Evolutionary conservation across 163 green algal species (phyloP), one percentile per base, ranked within the genome.

Genomic region (Chlamydomonas reinhardtii): DNA sequence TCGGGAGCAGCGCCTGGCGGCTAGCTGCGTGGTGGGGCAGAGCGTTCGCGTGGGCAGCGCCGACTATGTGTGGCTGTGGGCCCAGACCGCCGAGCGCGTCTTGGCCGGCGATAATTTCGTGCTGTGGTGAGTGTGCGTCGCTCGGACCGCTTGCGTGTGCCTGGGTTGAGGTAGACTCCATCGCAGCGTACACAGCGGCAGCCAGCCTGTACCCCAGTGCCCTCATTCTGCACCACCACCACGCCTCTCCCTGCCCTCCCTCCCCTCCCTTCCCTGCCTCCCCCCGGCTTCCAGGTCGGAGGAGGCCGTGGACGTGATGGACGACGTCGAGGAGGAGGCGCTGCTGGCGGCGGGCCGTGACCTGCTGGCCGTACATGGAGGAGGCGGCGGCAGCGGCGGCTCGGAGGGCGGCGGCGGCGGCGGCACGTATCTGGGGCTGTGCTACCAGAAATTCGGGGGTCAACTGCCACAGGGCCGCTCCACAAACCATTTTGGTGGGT

Each of bases 381-480:
- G 34, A 32, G 24, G n/a, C 35, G 75, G 27, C 74, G 52, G 20
- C 32, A 15, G 59, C 59, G 59, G 22, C 59, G 22, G 17, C 5
- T 2, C 20, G 56, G 17, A 22, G 56, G 56, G 59, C 59, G 59
- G 59, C 65, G 3, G 17, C 24, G 59, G 35, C 19, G 48, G 5
- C 48, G 62, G 70, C 54, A 70, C 77, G 22, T 90, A 87, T 54
- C 59, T 90, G 15, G 85, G 85, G 12, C 77, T 90, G 11, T 73
- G 69, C 27, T 90, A 87, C 71, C 39, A 78, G 39, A 74, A 76
- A n/a, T 54, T 19, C 17, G 39, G 65, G 20, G 68, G 37, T 2
- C 1, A 73, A 0, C 22, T 32, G 27, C 35, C 32, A 0, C 15
- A 6, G 1, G 48, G 69, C 76, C 68, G 31, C 35, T 39, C 66